A percentile compares a stretch with the other conserved stretches of the same genome.
Conservation (phyloP, 441 rosid genomes). For the Pelargonium citronellum region DNA sequence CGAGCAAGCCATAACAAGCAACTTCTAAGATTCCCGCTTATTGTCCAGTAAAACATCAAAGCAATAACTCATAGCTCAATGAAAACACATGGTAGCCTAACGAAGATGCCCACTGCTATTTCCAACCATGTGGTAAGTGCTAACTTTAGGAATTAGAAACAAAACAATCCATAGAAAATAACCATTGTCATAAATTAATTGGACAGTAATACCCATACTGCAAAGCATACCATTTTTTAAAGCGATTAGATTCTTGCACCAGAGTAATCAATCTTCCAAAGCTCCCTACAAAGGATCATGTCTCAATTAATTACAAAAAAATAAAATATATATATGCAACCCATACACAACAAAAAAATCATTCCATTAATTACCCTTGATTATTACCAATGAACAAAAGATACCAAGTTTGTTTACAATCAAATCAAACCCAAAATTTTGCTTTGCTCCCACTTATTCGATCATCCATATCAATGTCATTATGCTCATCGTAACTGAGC, state of each 20-base stretch:
- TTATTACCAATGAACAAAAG: neutral
- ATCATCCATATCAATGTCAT: neutral
- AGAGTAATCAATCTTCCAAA: neutral
- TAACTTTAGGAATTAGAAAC: too few species aligned
- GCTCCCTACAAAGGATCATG: neutral
- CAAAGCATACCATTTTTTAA: neutral
- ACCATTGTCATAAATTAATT: neutral
- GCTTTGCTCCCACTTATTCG: neutral
- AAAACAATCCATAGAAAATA: neutral
- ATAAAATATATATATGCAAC: neutral
- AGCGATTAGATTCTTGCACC: constrained; percentile 5
- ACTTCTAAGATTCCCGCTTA: too few species aligned
- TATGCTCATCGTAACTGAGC: neutral
- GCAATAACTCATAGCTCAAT: too few species aligned
- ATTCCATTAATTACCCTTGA: too few species aligned
- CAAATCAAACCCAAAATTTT: neutral
- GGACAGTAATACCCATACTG: neutral
- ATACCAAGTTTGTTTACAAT: neutral
- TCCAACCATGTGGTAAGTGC: too few species aligned
- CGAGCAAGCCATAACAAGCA: too few species aligned
- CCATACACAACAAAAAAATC: neutral
- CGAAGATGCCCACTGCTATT: too few species aligned
- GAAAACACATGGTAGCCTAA: too few species aligned
- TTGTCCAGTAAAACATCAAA: too few species aligned
- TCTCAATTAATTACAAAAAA: neutral